Evolutionary conservation across 1,284 basidiomycete species (phyloP).

Genomic region (Papiliotrema flavescens): DNA sequence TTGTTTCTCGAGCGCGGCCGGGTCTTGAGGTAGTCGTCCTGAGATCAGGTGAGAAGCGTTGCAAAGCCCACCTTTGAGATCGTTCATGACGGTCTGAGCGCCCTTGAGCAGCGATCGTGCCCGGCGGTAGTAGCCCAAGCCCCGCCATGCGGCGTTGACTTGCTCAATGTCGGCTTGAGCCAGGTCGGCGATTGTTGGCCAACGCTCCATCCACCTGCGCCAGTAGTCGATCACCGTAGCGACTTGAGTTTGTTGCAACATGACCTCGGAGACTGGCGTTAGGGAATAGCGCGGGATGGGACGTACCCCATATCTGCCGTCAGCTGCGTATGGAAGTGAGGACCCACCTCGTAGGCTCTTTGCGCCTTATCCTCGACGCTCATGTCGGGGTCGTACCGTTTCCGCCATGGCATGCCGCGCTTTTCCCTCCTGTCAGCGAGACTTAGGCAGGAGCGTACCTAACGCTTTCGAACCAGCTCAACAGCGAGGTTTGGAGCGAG

Average conservation of each 20-base stretch:
- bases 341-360: slow-evolving; percentile 47
- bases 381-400: slow-evolving; percentile 29
- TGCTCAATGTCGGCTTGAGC: slow-evolving; percentile 72
- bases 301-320: slow-evolving; percentile 29
- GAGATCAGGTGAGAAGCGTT: not conserved
- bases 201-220: slow-evolving; percentile 75
- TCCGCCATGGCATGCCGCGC: slow-evolving; percentile 50
- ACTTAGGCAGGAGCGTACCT: slow-evolving; percentile 36
- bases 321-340: not conserved
- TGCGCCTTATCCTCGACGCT: slow-evolving; percentile 42
- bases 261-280: slow-evolving; percentile 82
- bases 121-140: slow-evolving; percentile 86
- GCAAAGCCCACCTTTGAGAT: slow-evolving; percentile 50
- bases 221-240: slow-evolving; percentile 83
- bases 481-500: slow-evolving; percentile 24
- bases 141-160: slow-evolving; percentile 79
- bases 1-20: slow-evolving; percentile 72
- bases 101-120: slow-evolving; percentile 73
- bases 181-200: slow-evolving; percentile 77
- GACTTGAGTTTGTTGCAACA: slow-evolving; percentile 92
- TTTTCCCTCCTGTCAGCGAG: slow-evolving; percentile 30
- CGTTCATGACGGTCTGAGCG: slow-evolving; percentile 68
- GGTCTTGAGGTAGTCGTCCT: slow-evolving; percentile 67
- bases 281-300: slow-evolving; percentile 30
- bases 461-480: slow-evolving; percentile 46